These are phyloP conservation scores for Nannizzia gypsea DNA, from an alignment of 2,329 filamentous ascomycete species.

Conservation along the genomic window DNA sequence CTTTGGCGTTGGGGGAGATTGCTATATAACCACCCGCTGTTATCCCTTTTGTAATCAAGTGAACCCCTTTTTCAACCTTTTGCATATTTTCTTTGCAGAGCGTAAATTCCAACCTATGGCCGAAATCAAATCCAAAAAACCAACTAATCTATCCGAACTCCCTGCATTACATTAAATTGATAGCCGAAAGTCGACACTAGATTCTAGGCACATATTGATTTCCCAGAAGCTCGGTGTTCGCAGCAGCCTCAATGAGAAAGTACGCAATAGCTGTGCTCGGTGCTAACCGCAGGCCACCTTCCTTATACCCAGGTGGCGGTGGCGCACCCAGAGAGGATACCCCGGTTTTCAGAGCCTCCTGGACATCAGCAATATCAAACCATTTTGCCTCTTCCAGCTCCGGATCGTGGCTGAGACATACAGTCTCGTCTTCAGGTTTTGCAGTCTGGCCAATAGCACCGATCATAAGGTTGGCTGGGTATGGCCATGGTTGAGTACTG, in stretches of 20 bases:
- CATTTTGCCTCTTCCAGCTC: conserved; percentile 85
- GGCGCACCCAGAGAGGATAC: conserved; percentile 55
- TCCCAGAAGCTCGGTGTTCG: conserved; percentile 55
- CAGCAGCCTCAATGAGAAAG: conserved; percentile 68
- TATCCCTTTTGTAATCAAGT: neutral
- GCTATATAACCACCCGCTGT: neutral
- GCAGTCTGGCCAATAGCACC: conserved; percentile 73
- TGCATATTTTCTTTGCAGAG: neutral
- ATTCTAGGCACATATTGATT: conserved; percentile 43
- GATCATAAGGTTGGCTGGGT: conserved; percentile 75
- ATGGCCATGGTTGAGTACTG: conserved; percentile 78
- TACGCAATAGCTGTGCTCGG: conserved; percentile 86
- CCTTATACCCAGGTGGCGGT: conserved; percentile 55
- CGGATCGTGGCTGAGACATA: conserved; percentile 75
- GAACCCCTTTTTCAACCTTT: neutral
- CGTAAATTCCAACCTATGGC: neutral
- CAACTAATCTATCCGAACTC: neutral
- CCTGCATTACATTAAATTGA: no score
- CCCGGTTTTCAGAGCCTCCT: conserved; percentile 57
- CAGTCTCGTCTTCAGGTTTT: conserved; percentile 63
- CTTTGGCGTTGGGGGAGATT: neutral
- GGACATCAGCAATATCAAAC: conserved; percentile 71
- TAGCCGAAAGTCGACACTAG: conserved; percentile 13
- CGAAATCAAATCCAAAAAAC: neutral
- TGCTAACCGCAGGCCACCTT: conserved; percentile 68